A percentile compares a stretch with the other conserved stretches of the same genome.
Evolutionary conservation across 2,329 filamentous ascomycete genomes (phyloP).

Genomic region (Lecanoromycetidae sp.): DNA sequence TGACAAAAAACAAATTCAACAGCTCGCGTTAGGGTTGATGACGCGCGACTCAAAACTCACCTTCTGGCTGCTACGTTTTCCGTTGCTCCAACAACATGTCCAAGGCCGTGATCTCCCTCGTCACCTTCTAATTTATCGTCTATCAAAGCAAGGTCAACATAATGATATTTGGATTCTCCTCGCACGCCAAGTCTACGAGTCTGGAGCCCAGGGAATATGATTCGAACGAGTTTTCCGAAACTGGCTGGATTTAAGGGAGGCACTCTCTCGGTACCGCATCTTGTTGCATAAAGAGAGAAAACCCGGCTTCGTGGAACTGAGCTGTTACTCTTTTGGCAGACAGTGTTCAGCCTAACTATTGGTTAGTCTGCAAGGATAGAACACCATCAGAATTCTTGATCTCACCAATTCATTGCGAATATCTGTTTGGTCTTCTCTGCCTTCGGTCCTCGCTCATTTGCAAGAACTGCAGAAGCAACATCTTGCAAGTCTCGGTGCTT

Average conservation of each 20-base stretch:
- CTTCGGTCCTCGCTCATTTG: conserved; percentile 39
- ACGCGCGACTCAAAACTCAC: conserved; percentile 7
- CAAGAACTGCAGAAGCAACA: conserved; percentile 37
- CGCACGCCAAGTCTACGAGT: conserved; percentile 83
- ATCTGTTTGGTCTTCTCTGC: conserved; percentile 41
- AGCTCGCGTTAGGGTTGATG: neutral
- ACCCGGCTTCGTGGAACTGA: conserved; percentile 88
- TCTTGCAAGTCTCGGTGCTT: conserved; percentile 34
- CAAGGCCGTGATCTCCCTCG: neutral
- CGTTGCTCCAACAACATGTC: neutral
- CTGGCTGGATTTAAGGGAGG: conserved; percentile 93
- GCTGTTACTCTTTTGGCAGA: conserved; percentile 28
- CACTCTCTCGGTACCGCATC: conserved; percentile 84
- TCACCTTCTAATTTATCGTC: conserved; percentile 28
- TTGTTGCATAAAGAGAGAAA: conserved; percentile 87
- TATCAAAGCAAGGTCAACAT: conserved; percentile 43
- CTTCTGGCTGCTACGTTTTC: neutral
- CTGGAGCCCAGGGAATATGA: conserved; percentile 90
- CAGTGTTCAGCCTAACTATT: conserved; percentile 27
- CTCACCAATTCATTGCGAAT: conserved; percentile 41
- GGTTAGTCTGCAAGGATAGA: neutral
- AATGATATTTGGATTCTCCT: conserved; percentile 97
- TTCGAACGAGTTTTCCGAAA: conserved; percentile 91
- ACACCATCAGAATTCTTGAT: neutral
- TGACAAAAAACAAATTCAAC: neutral